Base-by-base conservation (phyloP, 495 filamentous ascomycete species). In the Neurospora sp. region DNA sequence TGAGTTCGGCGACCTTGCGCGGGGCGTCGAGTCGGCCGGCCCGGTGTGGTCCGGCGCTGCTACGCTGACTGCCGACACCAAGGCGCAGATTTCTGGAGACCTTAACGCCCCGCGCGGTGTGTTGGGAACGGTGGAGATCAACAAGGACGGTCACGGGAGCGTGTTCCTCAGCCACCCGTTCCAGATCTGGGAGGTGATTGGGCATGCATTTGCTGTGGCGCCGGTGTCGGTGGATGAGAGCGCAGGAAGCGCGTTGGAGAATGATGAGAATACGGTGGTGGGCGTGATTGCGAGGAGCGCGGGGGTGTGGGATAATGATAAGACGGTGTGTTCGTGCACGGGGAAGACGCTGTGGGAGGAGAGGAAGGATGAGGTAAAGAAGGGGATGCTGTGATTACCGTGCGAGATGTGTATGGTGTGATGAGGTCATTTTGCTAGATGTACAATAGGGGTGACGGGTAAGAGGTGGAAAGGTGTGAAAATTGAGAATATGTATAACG, bases 321-420 rank as follows among this genome's bases (percentile, higher is more conserved):
- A 98, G 87, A 97, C 92, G 78, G 96, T 99, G 37, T 90, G 89
- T 72, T 95, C 92, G 17, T 98, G 96, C 82, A 96, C 93, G 48
- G 96, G 96, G 4, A 98, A 99, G 89, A 98, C 94, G 76, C 86
- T 99, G 39, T 99, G 96, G 96, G 91, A 98, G 82, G 96, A 99
- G 86, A 88, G 96, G 79, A 91, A 90, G 84, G 95, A 98, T 79
- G 92, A 96, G 83, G 89, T 94, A 66, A 85, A 83, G 66, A 92
- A 91, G 83, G 96, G 96, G 8, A 98, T 99, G 92, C 81, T 91
- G 70, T 96, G 78, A 88, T 70, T 21, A 15, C 28, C 3, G 34
- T 17, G 40, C 15, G 15, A 7, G 21, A 2, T 62, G 13, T 34
- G 54, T 19, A 34, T 34, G 54, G 9, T 62, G 54, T 62, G 28